phyloP scores from a whole-genome alignment of 176 grass and related monocot species.

The Saccharum officinarum region DNA sequence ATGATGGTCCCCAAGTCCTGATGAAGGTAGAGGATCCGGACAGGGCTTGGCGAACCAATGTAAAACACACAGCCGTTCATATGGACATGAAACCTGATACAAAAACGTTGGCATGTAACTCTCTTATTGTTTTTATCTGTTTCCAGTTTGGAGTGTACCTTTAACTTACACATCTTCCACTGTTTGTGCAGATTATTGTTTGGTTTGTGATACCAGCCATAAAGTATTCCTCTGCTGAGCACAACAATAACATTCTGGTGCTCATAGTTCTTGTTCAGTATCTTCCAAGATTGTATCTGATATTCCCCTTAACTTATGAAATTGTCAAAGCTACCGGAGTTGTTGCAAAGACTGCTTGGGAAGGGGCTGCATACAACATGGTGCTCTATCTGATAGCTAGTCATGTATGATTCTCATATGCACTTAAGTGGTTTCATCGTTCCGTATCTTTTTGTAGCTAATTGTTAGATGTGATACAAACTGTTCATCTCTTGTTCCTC shows the following conservation, averaged over 20 bases:
- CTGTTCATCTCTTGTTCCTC: neutral
- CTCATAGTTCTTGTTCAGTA: conserved; percentile 92
- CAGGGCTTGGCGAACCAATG: neutral
- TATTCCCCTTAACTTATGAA: conserved; percentile 91
- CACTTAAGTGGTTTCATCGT: conserved; percentile 4
- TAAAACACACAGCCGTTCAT: neutral
- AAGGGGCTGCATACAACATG: conserved; percentile 94
- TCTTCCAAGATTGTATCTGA: conserved; percentile 93
- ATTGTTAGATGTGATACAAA: neutral
- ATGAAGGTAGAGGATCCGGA: neutral
- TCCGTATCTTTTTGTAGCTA: neutral
- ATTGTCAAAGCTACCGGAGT: conserved; percentile 91
- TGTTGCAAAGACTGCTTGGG: conserved; percentile 93
- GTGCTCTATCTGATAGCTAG: conserved; percentile 97
- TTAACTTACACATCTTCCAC: conserved; percentile 39
- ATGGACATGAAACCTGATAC: neutral
- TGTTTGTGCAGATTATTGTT: conserved; percentile 72
- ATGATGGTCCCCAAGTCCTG: neutral
- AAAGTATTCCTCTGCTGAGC: conserved; percentile 70
- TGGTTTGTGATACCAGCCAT: conserved; percentile 92
- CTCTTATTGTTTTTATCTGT: neutral
- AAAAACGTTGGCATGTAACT: neutral
- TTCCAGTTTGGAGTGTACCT: conserved; percentile 4
- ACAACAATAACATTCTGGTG: conserved; percentile 92
- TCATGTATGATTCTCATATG: conserved; percentile 60